Conservation (phyloP, 768 basidiomycete genomes). For the Rhizopogon roseolus region DNA sequence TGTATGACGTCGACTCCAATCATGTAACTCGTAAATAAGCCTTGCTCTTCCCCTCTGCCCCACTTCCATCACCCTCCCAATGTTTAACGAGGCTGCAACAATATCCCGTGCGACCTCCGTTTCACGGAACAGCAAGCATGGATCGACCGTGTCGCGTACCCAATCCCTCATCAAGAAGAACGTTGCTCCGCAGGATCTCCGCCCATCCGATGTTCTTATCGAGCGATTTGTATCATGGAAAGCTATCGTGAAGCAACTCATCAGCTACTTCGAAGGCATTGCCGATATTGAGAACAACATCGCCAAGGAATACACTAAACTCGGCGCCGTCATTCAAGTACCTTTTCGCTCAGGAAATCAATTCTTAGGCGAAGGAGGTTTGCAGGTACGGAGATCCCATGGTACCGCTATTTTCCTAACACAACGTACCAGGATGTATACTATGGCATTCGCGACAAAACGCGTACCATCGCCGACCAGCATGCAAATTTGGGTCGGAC, state of each 20-base stretch:
- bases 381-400: slow-evolving; percentile 52
- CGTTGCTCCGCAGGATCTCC: slow-evolving; percentile 83
- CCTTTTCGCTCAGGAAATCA: slow-evolving; percentile 95
- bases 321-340: slow-evolving; percentile 94
- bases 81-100: slow-evolving; percentile 41
- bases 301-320: slow-evolving; percentile 87
- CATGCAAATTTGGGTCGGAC: slow-evolving; percentile 96
- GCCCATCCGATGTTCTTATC: slow-evolving; percentile 93
- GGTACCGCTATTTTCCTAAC: not conserved
- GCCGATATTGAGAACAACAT: slow-evolving; percentile 95
- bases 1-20: slow-evolving; percentile 1
- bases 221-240: slow-evolving; percentile 95
- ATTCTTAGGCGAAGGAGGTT: slow-evolving; percentile 95
- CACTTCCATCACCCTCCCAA: slow-evolving; percentile 1
- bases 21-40: not conserved
- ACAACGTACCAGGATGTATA: slow-evolving; percentile 67
- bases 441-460: slow-evolving; percentile 90
- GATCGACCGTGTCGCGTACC: slow-evolving; percentile 71
- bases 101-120: slow-evolving; percentile 70
- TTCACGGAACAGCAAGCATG: slow-evolving; percentile 58
- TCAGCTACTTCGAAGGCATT: slow-evolving; percentile 82
- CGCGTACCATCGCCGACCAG: slow-evolving; percentile 88
- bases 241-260: slow-evolving; percentile 92
- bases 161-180: slow-evolving; percentile 95
- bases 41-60: not conserved